Base-by-base conservation (phyloP, 345 rosid species). In the Barbarea vulgaris region DNA sequence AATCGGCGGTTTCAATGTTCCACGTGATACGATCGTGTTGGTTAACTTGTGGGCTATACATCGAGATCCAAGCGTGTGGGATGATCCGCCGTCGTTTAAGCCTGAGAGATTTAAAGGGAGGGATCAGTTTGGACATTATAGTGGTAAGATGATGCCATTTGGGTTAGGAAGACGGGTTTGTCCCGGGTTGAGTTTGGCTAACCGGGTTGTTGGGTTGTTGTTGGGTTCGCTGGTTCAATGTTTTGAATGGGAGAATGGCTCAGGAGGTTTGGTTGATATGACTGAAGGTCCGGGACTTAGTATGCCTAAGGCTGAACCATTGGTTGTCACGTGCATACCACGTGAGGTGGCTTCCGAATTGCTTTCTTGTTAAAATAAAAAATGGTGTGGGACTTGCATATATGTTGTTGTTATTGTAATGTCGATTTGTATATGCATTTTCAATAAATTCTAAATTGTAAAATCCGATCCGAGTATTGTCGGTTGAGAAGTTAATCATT, bases 101-200 rank as follows among this genome's bases (percentile, higher is more conserved):
- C 90, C 86, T 3, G 85, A 83, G 64, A 81, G 90, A 62, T 86
- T 81, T 55, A 80, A 75, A 48, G 67, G 10, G 0, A 65, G 5
- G 1, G 72, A 74, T 65, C 56, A 60, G n/a, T 7, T 27, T 25
- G 66, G 65, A 58, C 66, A 61, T 17, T 61, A 46, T 39, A 3
- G 7, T 24, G 52, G 54, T 3, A 81, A 82, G 51, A 30, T 83
- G 28, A 34, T 87, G 81, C 81, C 90, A 0, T 83, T 87, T 28
- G 90, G 88, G 46, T 10, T 83, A 34, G 85, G 87, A 5, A 80
- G 85, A 46, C 74, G 87, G 73, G 81, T 76, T 5, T 85, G 90
- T 70, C 87, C 88, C 4, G 88, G 87, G 1, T 48, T 68, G 36
- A 67, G 55, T n/a, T 64, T 87, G 42, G 87, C 83, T 50, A 73